Percentiles rank a stretch among this genome's conserved stretches.
phyloP scores from a whole-genome alignment of 179 eudicot genomes.

The Beta macrorhiza region DNA sequence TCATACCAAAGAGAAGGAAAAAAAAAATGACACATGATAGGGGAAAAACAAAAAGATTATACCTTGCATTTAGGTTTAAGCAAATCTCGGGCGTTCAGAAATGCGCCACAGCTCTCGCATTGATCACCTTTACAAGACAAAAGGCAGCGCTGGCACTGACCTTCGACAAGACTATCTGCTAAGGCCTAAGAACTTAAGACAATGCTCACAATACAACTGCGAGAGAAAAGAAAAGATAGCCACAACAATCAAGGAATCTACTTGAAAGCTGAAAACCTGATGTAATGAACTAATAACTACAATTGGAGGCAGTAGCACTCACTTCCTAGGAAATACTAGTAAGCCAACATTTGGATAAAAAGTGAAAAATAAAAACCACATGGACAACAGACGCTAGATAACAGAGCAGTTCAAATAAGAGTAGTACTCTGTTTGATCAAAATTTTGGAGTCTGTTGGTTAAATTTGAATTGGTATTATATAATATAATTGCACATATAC shows the following conservation, averaged over 20 bases:
- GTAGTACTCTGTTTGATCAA: too few relatives aligned
- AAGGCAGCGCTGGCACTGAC: constrained; percentile 60
- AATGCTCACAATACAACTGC: constrained; percentile 71
- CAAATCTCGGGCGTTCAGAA: constrained; percentile 66
- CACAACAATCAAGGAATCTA: neutral
- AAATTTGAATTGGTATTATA: too few relatives aligned
- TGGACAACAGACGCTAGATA: too few relatives aligned
- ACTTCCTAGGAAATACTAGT: too few relatives aligned
- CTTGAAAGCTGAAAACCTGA: neutral
- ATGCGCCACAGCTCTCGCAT: constrained; percentile 72
- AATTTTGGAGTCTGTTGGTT: too few relatives aligned
- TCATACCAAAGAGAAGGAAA: neutral
- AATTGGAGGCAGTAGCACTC: too few relatives aligned
- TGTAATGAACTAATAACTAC: neutral
- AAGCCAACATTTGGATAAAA: too few relatives aligned
- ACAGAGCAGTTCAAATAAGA: too few relatives aligned
- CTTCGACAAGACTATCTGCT: constrained; percentile 76
- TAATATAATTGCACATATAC: too few relatives aligned
- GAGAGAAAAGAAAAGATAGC: neutral
- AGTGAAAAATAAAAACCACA: too few relatives aligned
- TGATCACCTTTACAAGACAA: constrained; percentile 73
- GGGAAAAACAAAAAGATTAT: neutral
- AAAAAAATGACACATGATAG: too few relatives aligned
- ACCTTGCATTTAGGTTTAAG: constrained; percentile 72
- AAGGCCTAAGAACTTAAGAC: constrained; percentile 59